Evolutionary conservation across 768 basidiomycete species (phyloP).

Genomic region (Tulasnella sp.): DNA sequence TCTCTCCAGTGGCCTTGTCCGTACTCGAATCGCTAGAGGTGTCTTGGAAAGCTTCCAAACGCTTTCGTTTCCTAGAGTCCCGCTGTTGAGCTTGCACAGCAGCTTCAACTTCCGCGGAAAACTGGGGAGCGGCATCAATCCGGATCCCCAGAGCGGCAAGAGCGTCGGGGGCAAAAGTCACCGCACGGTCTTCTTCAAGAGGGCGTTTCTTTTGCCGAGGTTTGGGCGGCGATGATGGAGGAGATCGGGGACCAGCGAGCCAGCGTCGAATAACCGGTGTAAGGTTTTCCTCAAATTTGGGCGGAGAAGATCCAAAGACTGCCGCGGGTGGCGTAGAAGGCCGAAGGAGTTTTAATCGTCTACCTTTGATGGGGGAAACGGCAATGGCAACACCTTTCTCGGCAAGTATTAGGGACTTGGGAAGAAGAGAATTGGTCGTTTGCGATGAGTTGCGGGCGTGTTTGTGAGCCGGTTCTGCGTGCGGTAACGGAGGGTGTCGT

Average conservation of each 20-base stretch:
- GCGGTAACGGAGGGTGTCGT: not conserved
- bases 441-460: not conserved
- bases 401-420: not conserved
- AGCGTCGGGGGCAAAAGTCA: not conserved
- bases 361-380: constrained; percentile 29
- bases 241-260: not conserved
- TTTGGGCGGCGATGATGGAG: not conserved
- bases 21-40: constrained; percentile 36
- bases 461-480: not conserved
- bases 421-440: not conserved
- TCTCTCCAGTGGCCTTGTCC: constrained; percentile 37
- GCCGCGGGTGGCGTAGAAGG: not conserved
- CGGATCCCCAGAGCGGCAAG: constrained; percentile 11
- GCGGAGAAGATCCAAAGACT: not conserved
- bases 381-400: constrained; percentile 19
- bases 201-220: not conserved
- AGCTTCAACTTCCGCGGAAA: not conserved
- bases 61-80: constrained; percentile 62
- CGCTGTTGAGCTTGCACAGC: not conserved
- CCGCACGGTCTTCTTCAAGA: not conserved
- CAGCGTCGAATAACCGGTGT: constrained; percentile 9
- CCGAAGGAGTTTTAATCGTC: constrained; percentile 24
- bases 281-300: not conserved
- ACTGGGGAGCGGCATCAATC: not conserved
- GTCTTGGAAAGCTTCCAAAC: constrained; percentile 64